Evolutionary conservation across 306 rosid genomes (phyloP), one percentile per base, ranked within the genome.

Genomic region (Prunus mume): DNA sequence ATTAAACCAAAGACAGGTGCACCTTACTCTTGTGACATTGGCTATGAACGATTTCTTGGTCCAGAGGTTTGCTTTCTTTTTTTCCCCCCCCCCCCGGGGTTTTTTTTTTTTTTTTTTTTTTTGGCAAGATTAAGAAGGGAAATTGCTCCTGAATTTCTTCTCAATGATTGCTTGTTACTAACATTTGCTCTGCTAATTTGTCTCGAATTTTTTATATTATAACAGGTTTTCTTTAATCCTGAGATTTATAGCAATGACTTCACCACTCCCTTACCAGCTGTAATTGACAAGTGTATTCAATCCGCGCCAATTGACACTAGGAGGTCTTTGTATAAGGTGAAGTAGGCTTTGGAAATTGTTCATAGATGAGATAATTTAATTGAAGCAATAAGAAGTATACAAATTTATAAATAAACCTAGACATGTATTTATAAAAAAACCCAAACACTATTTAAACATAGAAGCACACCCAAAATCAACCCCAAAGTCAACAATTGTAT

Each of bases 301-400:
- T 96, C 99, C 28, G 94, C 99, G 0, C 99, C 99, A 32, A 96
- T 96, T 68, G 99, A 96, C 88, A 96, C 99, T 56, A 91, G 98
- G 82, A 91, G 99, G 75, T 90, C 99, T 69, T 80, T 96, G 83
- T 96, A 96, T 34, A 96, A 96, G 98, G 99, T 96, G 69, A 85
- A 77, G 51, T 81, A 52, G 50, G 58, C 22, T 57, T 61, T 65
- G 50, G 54, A 47, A 57, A 76, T 72, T 61, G 27, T 58, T 32
- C 8, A 45, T 76, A 3, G 65, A n/a, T 60, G 43, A 46, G 38
- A 14, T 43, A 18, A 30, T 38, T 34, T 46, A 41, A 67, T 52
- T 19, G 27, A 79, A 76, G 34, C 45, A 62, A 27, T 55, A 24
- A 24, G 71, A 67, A 50, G 18, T 30, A 19, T n/a, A n/a, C n/a